phyloP scores from a whole-genome alignment of 179 eudicot genomes.

The Actinidia chinensis region DNA sequence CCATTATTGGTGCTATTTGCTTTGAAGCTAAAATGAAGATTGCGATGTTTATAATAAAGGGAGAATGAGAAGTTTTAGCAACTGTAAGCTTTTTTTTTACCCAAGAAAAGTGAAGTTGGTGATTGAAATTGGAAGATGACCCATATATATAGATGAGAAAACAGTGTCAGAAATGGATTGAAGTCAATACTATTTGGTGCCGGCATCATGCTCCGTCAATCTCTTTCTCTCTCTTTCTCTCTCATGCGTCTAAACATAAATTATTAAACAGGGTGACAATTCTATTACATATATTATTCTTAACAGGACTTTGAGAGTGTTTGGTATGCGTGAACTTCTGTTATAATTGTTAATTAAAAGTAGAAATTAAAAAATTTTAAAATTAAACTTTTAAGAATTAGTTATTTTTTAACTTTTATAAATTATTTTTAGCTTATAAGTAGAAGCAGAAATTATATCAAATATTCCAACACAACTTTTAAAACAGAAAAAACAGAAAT shows the following conservation, averaged over 20 bases:
- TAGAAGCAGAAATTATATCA: no score
- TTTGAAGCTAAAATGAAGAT: background rate
- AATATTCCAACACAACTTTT: no score
- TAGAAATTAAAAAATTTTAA: no score
- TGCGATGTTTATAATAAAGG: background rate
- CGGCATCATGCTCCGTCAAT: constrained; percentile 32
- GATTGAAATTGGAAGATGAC: constrained; percentile 16
- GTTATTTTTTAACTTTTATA: no score
- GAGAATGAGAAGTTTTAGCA: background rate
- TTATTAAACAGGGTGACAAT: no score
- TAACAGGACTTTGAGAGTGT: no score
- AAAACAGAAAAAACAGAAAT: no score
- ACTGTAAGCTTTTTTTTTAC: background rate
- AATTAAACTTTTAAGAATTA: no score
- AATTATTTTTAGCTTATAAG: no score
- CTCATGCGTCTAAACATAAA: background rate
- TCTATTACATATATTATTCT: no score
- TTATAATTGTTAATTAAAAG: no score
- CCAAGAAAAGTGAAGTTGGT: constrained; percentile 20
- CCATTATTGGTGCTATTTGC: constrained; percentile 36
- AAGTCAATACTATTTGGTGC: constrained; percentile 48
- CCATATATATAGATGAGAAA: constrained; percentile 19
- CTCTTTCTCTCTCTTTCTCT: constrained; percentile 19
- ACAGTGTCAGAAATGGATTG: background rate
- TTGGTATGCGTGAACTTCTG: no score